Evolutionary conservation across 177 flowering plant species (phyloP).

Genomic region (Telopea speciosissima): DNA sequence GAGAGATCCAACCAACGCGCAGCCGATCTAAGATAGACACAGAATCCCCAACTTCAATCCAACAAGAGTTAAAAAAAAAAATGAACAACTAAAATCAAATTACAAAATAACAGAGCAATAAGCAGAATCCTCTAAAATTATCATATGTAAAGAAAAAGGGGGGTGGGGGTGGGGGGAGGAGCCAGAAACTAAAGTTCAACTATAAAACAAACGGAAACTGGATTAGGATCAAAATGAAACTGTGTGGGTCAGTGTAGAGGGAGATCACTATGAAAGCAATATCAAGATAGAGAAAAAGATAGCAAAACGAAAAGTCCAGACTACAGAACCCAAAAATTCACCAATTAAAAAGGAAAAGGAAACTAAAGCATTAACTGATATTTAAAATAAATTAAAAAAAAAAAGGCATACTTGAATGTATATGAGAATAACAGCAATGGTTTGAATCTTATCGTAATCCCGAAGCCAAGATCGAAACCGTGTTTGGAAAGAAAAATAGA

Average conservation of each 20-base stretch:
- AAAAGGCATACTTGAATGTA: slow-evolving; percentile 64
- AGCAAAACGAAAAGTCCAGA: not conserved
- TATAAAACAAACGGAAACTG: not conserved
- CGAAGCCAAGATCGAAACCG: slow-evolving; percentile 55
- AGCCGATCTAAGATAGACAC: slow-evolving; percentile 50
- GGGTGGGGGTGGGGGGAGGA: no score
- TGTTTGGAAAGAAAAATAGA: slow-evolving; percentile 40
- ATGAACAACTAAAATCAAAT: not conserved
- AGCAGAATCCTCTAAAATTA: not conserved
- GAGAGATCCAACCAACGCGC: slow-evolving; percentile 81
- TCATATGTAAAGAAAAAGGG: not conserved
- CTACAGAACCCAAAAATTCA: not conserved
- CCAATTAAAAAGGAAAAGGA: not conserved
- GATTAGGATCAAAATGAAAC: not conserved
- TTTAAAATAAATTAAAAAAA: no score
- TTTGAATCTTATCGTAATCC: slow-evolving; percentile 72
- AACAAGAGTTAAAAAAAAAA: slow-evolving; percentile 4
- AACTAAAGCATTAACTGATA: not conserved
- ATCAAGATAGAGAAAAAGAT: not conserved
- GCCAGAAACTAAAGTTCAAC: not conserved
- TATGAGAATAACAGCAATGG: slow-evolving; percentile 54
- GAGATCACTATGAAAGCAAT: not conserved
- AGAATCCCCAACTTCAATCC: not conserved
- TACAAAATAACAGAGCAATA: not conserved
- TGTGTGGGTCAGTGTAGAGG: not conserved